phyloP scores from a whole-genome alignment of 1,139 yeast species.

The Geotrichum reessii region DNA sequence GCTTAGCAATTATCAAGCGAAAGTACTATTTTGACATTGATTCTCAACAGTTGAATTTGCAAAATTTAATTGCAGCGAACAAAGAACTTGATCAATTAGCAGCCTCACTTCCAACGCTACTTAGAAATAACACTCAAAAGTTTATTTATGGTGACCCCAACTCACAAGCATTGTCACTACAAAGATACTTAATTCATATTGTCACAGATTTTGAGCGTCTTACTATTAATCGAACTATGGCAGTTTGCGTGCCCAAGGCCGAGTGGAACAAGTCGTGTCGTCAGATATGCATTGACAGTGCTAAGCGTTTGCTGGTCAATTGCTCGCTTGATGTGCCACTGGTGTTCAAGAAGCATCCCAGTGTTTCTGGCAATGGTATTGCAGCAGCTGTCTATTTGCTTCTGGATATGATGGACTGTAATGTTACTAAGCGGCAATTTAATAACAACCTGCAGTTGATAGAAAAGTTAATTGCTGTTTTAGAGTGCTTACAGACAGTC shows the following conservation, averaged over 20 bases:
- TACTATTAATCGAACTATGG: constrained; percentile 17
- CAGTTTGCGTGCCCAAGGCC: constrained; percentile 13
- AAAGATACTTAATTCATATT: constrained; percentile 16
- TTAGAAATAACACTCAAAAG: constrained; percentile 1
- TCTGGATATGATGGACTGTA: constrained; percentile 16
- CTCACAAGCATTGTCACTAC: constrained; percentile 11
- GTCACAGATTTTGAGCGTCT: constrained; percentile 17
- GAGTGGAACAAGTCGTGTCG: constrained; percentile 18
- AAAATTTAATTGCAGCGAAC: constrained; percentile 9
- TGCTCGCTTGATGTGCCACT: constrained; percentile 9
- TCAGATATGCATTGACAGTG: constrained; percentile 11
- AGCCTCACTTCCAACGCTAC: constrained; percentile 4
- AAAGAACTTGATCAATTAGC: constrained; percentile 4
- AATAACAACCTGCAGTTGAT: constrained; percentile 15
- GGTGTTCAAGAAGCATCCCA: constrained; percentile 19
- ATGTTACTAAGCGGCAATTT: constrained; percentile 9
- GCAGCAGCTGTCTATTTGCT: constrained; percentile 19
- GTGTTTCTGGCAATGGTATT: constrained; percentile 18
- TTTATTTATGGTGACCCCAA: constrained; percentile 11
- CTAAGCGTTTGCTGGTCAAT: constrained; percentile 9
- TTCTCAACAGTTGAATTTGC: not conserved
- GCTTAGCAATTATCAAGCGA: constrained; percentile 15
- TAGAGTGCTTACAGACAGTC: constrained; percentile 12
- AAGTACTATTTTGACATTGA: constrained; percentile 12
- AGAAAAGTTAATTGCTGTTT: constrained; percentile 12